A percentile compares a stretch with the other conserved stretches of the same genome.
Evolutionary conservation across 1,284 basidiomycete species (phyloP).

Genomic region (Rhodotorula mucilaginosa): DNA sequence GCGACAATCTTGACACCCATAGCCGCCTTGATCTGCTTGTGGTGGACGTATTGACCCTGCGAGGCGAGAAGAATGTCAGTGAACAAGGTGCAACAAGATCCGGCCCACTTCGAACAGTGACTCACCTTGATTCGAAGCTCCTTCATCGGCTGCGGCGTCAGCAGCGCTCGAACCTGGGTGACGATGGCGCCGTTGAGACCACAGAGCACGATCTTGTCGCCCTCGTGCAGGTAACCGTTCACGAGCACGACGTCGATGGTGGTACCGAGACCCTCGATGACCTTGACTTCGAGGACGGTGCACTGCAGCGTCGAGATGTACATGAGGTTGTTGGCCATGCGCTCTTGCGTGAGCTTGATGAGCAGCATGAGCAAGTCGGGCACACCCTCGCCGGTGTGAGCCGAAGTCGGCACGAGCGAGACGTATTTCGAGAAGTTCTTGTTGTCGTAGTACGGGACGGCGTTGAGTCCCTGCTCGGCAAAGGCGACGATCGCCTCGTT

Average conservation of each 20-base stretch:
- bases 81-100: slow-evolving; percentile 1
- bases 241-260: slow-evolving; percentile 97
- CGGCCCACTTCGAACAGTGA: slow-evolving; percentile 18
- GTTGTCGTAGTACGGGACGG: slow-evolving; percentile 96
- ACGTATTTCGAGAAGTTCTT: slow-evolving; percentile 92
- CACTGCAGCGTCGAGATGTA: slow-evolving; percentile 97
- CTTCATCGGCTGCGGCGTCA: slow-evolving; percentile 94
- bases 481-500: slow-evolving; percentile 85
- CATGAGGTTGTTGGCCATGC: slow-evolving; percentile 97
- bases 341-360: slow-evolving; percentile 93
- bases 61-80: background rate
- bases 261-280: slow-evolving; percentile 95
- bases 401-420: slow-evolving; percentile 95
- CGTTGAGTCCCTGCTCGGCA: slow-evolving; percentile 95
- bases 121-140: slow-evolving; percentile 90
- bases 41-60: slow-evolving; percentile 92
- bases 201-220: slow-evolving; percentile 94
- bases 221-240: slow-evolving; percentile 88
- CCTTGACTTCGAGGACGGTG: slow-evolving; percentile 99
- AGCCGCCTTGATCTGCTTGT: slow-evolving; percentile 97
- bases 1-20: slow-evolving; percentile 96
- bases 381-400: slow-evolving; percentile 95
- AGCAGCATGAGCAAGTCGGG: slow-evolving; percentile 99
- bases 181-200: slow-evolving; percentile 97
- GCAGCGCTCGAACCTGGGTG: slow-evolving; percentile 86